phyloP scores from a whole-genome alignment of 495 filamentous ascomycete genomes.

The Penicillium herquei region DNA sequence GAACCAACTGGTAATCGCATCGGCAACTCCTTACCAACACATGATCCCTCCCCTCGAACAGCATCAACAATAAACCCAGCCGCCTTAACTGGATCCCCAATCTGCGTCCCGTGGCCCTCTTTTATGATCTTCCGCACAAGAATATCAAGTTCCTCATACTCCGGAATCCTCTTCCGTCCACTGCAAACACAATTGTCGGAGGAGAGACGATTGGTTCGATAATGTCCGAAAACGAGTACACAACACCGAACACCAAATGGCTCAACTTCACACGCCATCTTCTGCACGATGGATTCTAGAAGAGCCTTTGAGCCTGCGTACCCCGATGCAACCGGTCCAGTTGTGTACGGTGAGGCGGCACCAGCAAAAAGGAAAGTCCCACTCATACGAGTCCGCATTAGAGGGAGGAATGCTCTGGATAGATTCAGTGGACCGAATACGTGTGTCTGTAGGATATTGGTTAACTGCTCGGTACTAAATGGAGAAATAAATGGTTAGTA shows the following conservation, averaged over 20 bases:
- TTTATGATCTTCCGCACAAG: background rate
- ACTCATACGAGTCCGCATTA: constrained; percentile 35
- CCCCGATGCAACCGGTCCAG: background rate
- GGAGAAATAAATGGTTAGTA: background rate
- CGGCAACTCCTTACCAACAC: background rate
- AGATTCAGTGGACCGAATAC: constrained; percentile 44
- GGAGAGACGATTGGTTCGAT: background rate
- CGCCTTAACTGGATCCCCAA: background rate
- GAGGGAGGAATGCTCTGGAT: constrained; percentile 46
- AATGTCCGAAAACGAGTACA: background rate
- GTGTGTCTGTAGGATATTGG: constrained; percentile 27
- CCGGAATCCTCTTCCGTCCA: background rate
- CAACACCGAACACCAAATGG: background rate
- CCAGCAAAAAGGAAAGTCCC: background rate
- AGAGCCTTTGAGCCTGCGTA: background rate
- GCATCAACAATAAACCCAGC: background rate
- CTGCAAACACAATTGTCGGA: background rate
- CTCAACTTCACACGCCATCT: background rate
- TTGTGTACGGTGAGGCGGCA: background rate
- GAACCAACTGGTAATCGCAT: background rate
- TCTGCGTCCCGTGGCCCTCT: background rate
- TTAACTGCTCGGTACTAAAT: background rate
- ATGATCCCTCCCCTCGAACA: background rate
- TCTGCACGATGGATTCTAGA: background rate
- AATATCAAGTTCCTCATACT: background rate